Evolutionary conservation across 192 early-diverging fungal genomes (phyloP).

Genomic region (Phlyctochytrium bullatum): DNA sequence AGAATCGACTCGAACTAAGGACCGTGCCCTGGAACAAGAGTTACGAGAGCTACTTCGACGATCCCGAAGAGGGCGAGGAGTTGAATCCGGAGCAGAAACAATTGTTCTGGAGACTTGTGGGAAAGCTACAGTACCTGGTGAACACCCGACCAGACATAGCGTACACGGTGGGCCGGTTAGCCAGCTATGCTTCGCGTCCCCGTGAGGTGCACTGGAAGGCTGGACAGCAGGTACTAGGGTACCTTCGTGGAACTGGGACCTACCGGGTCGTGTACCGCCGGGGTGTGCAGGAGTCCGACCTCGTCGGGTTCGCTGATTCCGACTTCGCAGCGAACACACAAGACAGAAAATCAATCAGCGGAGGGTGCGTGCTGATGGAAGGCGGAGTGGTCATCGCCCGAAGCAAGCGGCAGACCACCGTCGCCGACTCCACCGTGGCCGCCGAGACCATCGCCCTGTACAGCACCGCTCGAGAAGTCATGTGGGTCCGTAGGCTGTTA

Average conservation of each 20-base stretch:
- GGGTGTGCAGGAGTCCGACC: no score
- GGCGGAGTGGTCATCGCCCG: neutral
- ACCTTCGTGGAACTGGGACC: constrained; percentile 2
- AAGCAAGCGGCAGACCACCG: neutral
- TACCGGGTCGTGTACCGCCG: neutral
- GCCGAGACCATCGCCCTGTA: neutral
- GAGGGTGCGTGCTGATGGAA: neutral
- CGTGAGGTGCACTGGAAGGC: constrained; percentile 4
- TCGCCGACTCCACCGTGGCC: neutral
- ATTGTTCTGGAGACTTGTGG: constrained; percentile 8
- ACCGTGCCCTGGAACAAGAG: neutral
- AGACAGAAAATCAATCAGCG: neutral
- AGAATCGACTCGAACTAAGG: neutral
- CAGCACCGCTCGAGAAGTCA: neutral
- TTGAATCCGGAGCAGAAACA: no score
- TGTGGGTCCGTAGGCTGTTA: neutral
- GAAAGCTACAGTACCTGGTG: neutral
- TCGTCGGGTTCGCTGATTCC: neutral
- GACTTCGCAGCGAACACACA: neutral
- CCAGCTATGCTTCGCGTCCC: neutral
- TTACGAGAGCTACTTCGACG: neutral
- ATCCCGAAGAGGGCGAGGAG: no score
- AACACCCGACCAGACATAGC: constrained; percentile 14
- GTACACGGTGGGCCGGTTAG: neutral
- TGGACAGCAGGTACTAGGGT: neutral